Percentiles rank a stretch among this genome's conserved stretches.
These are phyloP conservation scores for Meripilus lineatus DNA, from an alignment of 1,284 basidiomycete species.

Conservation along the genomic window DNA sequence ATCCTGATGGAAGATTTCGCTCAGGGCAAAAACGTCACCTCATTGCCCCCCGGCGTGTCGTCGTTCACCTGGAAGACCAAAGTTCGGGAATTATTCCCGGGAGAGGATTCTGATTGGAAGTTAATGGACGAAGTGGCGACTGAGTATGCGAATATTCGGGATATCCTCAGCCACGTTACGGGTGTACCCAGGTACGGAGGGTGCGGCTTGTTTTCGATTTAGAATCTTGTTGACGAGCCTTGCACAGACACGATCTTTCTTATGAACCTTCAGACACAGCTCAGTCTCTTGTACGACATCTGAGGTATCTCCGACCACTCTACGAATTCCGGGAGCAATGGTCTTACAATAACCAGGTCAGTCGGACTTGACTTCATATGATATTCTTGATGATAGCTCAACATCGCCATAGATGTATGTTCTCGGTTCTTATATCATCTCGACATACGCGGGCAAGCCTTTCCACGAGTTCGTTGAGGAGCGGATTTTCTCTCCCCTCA, in stretches of 20 bases:
- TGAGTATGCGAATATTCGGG: slow-evolving; percentile 25
- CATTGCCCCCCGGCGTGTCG: slow-evolving; percentile 24
- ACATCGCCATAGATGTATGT: slow-evolving; percentile 32
- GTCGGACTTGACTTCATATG: neutral
- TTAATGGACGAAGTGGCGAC: slow-evolving; percentile 29
- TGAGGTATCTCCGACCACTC: slow-evolving; percentile 31
- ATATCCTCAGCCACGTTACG: slow-evolving; percentile 22
- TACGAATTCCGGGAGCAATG: slow-evolving; percentile 36
- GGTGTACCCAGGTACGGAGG: slow-evolving; percentile 19
- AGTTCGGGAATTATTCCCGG: slow-evolving; percentile 28
- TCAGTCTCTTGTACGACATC: slow-evolving; percentile 21
- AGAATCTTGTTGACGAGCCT: neutral
- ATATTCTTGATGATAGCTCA: neutral
- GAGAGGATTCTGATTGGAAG: slow-evolving; percentile 27
- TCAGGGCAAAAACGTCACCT: slow-evolving; percentile 26
- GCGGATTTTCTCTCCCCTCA: slow-evolving; percentile 28
- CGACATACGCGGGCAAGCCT: slow-evolving; percentile 26
- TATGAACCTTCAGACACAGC: slow-evolving; percentile 26
- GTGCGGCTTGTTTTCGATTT: neutral
- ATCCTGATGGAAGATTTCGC: slow-evolving; percentile 33
- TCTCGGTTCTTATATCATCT: slow-evolving; percentile 28
- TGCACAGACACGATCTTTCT: slow-evolving; percentile 28
- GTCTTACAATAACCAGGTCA: slow-evolving; percentile 38
- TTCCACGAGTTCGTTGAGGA: slow-evolving; percentile 25
- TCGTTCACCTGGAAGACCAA: slow-evolving; percentile 29